Percentiles rank a stretch among this genome's conserved stretches.
These are phyloP conservation scores for Graphilbum fragrans DNA, from an alignment of 2,329 filamentous ascomycete species.

Conservation along the genomic window DNA sequence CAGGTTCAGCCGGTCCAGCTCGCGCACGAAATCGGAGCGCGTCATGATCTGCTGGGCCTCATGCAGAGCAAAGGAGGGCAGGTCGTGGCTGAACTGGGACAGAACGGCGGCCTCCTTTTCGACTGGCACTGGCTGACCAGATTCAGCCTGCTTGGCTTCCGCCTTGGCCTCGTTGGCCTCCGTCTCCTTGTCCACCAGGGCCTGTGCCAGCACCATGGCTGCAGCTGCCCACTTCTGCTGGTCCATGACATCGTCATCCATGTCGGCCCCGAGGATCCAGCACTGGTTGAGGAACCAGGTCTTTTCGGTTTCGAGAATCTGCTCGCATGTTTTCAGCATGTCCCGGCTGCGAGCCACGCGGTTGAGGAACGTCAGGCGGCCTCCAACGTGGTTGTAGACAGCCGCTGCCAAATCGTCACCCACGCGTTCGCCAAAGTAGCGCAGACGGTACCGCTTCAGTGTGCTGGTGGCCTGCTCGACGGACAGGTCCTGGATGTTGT, in stretches of 20 bases:
- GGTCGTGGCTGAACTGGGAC: slow-evolving; percentile 46
- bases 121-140: slow-evolving; percentile 46
- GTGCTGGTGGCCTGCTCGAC: slow-evolving; percentile 68
- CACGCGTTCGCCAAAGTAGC: slow-evolving; percentile 57
- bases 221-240: slow-evolving; percentile 88
- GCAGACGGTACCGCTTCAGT: slow-evolving; percentile 65
- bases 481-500: slow-evolving; percentile 71
- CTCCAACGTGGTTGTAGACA: slow-evolving; percentile 79
- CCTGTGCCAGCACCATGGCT: slow-evolving; percentile 80
- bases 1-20: slow-evolving; percentile 86
- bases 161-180: neutral
- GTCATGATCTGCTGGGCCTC: slow-evolving; percentile 89
- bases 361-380: slow-evolving; percentile 77
- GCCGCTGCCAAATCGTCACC: slow-evolving; percentile 49
- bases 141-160: slow-evolving; percentile 18
- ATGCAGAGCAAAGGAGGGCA: slow-evolving; percentile 73
- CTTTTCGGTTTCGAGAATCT: slow-evolving; percentile 56
- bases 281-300: slow-evolving; percentile 69
- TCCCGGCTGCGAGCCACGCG: slow-evolving; percentile 76
- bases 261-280: slow-evolving; percentile 59
- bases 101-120: neutral
- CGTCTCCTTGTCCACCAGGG: slow-evolving; percentile 69
- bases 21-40: slow-evolving; percentile 82
- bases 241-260: slow-evolving; percentile 58
- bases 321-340: slow-evolving; percentile 63